Conservation (phyloP, 179 eudicot species). For the Corrigiola litoralis region DNA sequence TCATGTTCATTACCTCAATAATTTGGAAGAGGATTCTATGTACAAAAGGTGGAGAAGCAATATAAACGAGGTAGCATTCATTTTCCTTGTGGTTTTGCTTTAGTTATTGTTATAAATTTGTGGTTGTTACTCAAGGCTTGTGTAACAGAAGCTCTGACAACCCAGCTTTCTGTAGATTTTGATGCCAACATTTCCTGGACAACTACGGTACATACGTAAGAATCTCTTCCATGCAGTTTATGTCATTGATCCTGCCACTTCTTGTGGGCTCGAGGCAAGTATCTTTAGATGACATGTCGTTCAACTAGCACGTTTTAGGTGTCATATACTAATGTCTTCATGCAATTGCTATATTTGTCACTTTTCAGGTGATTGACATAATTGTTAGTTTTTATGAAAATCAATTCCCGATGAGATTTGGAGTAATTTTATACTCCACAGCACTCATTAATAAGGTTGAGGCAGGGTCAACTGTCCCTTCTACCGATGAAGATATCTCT, state of each 20-base stretch:
- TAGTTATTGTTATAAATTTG: background rate
- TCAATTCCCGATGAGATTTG: conserved; percentile 88
- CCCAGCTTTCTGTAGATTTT: conserved; percentile 50
- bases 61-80: conserved; percentile 73
- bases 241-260: conserved; percentile 82
- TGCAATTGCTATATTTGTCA: conserved; percentile 10
- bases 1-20: conserved; percentile 91
- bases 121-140: background rate
- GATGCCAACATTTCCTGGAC: conserved; percentile 99
- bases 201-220: conserved; percentile 89
- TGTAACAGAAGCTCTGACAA: conserved; percentile 8
- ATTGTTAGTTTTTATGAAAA: conserved; percentile 71
- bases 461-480: conserved; percentile 27
- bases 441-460: conserved; percentile 49
- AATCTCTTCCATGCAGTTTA: conserved; percentile 88
- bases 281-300: background rate
- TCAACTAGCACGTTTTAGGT: background rate
- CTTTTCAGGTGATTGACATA: conserved; percentile 59
- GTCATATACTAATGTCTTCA: conserved; percentile 12
- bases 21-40: conserved; percentile 88
- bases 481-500: conserved; percentile 60
- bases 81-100: background rate
- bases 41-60: conserved; percentile 94
- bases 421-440: conserved; percentile 72
- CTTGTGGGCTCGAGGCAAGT: conserved; percentile 94